Base-by-base conservation (phyloP, 768 basidiomycete genomes). In the Terana coerulea region DNA sequence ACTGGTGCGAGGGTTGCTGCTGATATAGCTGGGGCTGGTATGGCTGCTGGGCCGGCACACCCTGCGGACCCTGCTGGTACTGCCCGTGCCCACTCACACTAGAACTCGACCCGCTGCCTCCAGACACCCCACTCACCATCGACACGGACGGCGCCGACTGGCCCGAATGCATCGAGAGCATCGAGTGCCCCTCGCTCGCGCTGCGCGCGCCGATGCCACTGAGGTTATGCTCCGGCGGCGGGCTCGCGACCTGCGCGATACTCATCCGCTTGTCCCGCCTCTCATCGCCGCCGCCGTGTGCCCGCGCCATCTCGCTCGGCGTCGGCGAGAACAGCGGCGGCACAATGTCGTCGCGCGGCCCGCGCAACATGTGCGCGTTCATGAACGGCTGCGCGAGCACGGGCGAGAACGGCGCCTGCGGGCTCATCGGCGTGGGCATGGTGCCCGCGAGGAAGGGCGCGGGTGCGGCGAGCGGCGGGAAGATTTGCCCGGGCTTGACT, bases 401-500 rank as follows among this genome's bases (percentile, higher is more conserved):
- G 11, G 45, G 36, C 17, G 52, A 47, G 28, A 53, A 46, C 45
- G 52, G 52, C 21, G 44, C 51, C 37, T 52, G 51, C 15, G 51
- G 24, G 15, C 15, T 25, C 39, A 35, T 35, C 5, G 53, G 53
- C 19, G 37, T 11, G 3, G 53, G 34, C 35, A 14, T 34, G 40
- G 46, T 24, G 11, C n/a, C 41, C 37, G 55, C 52, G 40, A 55
- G 55, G 8, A 12, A 30, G 49, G 51, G 48, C 37, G 49, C 55
- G 1, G 54, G 37, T 12, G 43, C 28, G 7, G 46, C 25, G 37
- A 56, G 41, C 8, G 61, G 52, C 14, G 64, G 59, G 42, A 69
- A 65, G 29, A 69, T 61, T 56, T 69, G 64, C 3, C 68, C 68
- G 5, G 68, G 68, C 34, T 59, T 52, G 35, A 69, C 55, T 6